These are phyloP conservation scores for Tetragonia tetragonoides DNA, from an alignment of 148 eudicot genomes.

Conservation along the genomic window DNA sequence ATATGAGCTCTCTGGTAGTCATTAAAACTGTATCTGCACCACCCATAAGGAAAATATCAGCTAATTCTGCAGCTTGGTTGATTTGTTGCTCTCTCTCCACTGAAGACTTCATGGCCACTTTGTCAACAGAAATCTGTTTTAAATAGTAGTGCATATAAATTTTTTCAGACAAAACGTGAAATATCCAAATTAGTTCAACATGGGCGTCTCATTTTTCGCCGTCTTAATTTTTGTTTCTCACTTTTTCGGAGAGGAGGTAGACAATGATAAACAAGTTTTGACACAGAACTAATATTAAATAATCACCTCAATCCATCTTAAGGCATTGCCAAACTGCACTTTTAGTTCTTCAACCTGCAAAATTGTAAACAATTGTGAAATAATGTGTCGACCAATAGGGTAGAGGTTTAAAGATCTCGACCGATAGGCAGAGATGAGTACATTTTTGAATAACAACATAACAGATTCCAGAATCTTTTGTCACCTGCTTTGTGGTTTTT, in stretches of 20 bases:
- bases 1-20: slow-evolving; percentile 85
- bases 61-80: slow-evolving; percentile 60
- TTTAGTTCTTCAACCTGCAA: slow-evolving; percentile 83
- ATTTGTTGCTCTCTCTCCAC: slow-evolving; percentile 89
- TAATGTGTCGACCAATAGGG: neutral
- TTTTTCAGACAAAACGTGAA: neutral
- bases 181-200: neutral
- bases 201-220: neutral
- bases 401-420: no score
- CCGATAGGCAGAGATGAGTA: neutral
- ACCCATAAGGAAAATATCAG: slow-evolving; percentile 64
- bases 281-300: neutral
- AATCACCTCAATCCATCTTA: slow-evolving; percentile 78
- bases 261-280: neutral
- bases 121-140: slow-evolving; percentile 74
- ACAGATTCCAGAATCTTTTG: neutral
- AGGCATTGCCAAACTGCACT: slow-evolving; percentile 47
- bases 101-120: slow-evolving; percentile 79
- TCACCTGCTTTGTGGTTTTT: slow-evolving; percentile 95
- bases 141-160: slow-evolving; percentile 21
- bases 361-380: neutral
- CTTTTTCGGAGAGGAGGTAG: neutral
- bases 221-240: neutral
- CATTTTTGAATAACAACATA: neutral
- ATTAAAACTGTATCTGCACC: slow-evolving; percentile 75